Conservation (phyloP, 164 flowering plant species). For the Vitis cinerea region DNA sequence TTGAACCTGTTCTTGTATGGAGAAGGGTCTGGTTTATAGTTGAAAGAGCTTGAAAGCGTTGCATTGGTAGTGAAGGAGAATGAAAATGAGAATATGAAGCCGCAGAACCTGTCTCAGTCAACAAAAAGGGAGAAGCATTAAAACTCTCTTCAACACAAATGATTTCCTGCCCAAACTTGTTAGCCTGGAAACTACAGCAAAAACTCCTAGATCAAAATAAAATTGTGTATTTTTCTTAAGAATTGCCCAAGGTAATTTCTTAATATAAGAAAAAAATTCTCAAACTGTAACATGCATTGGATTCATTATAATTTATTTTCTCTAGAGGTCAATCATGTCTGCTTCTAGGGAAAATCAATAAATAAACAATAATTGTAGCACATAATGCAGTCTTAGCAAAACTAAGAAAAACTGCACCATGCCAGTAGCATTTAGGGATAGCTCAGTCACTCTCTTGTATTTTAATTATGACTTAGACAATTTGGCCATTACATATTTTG, state of each 20-base stretch:
- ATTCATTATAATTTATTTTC: too few relatives aligned
- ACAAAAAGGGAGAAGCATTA: constrained; percentile 4
- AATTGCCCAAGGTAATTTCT: neutral
- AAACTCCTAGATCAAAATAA: neutral
- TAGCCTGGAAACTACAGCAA: neutral
- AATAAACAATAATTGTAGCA: too few relatives aligned
- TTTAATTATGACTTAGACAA: neutral
- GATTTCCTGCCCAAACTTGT: neutral
- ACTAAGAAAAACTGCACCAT: too few relatives aligned
- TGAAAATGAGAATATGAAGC: constrained; percentile 29
- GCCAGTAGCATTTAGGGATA: too few relatives aligned
- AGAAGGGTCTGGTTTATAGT: constrained; percentile 38
- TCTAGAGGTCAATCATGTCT: too few relatives aligned
- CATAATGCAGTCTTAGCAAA: too few relatives aligned
- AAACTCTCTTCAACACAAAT: neutral
- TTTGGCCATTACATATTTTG: neutral
- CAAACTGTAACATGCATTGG: neutral
- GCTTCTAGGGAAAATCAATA: too few relatives aligned
- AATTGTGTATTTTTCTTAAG: neutral
- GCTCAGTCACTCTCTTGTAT: too few relatives aligned
- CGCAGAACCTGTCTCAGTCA: constrained; percentile 23
- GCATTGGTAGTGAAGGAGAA: constrained; percentile 45
- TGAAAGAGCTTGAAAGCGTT: constrained; percentile 60
- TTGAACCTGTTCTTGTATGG: constrained; percentile 23
- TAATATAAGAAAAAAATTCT: neutral